Percentiles rank a stretch among this genome's conserved stretches.
Evolutionary conservation across 352 stramenopile species (phyloP).

Genomic region (Phytophthora macrochlamydospora): DNA sequence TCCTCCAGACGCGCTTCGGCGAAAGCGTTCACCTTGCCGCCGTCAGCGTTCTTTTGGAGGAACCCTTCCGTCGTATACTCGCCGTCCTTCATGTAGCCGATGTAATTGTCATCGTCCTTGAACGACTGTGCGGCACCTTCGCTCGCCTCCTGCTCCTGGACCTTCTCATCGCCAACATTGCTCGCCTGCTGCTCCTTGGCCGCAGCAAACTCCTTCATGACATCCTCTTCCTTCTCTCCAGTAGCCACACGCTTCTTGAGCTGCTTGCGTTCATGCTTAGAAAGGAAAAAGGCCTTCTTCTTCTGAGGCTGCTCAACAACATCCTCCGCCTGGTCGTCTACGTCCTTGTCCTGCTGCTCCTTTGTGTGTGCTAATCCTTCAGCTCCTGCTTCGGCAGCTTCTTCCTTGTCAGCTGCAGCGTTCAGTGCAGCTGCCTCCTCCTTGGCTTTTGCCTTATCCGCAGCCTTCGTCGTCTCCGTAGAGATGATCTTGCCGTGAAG

Average conservation of each 20-base stretch:
- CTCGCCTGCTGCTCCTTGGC: slow-evolving; percentile 48
- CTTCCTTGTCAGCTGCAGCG: slow-evolving; percentile 36
- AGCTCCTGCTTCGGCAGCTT: slow-evolving; percentile 19
- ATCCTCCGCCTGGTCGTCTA: slow-evolving; percentile 8
- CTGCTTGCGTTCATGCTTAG: slow-evolving; percentile 94
- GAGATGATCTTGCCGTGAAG: slow-evolving; percentile 87
- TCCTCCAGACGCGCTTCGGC: slow-evolving; percentile 92
- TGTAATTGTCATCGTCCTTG: slow-evolving; percentile 88
- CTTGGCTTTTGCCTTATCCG: slow-evolving; percentile 47
- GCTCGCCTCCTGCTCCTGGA: slow-evolving; percentile 36
- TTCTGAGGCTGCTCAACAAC: slow-evolving; percentile 14
- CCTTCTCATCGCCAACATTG: slow-evolving; percentile 10
- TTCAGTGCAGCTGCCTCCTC: slow-evolving; percentile 35
- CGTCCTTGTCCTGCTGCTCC: slow-evolving; percentile 10
- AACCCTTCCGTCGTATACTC: slow-evolving; percentile 82
- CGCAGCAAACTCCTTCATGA: slow-evolving; percentile 63
- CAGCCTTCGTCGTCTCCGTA: slow-evolving; percentile 60
- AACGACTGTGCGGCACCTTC: slow-evolving; percentile 44
- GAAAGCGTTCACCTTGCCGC: slow-evolving; percentile 81
- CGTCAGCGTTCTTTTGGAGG: slow-evolving; percentile 72
- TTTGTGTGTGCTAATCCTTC: slow-evolving; percentile 11
- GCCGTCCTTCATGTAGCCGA: slow-evolving; percentile 81
- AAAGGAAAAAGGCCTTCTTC: slow-evolving; percentile 89
- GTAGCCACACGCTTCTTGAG: slow-evolving; percentile 90
- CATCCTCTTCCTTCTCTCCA: slow-evolving; percentile 76